A percentile compares a stretch with the other conserved stretches of the same genome.
Evolutionary conservation across 208 protist species (phyloP).

Genomic region (Acanthamoeba healyi): DNA sequence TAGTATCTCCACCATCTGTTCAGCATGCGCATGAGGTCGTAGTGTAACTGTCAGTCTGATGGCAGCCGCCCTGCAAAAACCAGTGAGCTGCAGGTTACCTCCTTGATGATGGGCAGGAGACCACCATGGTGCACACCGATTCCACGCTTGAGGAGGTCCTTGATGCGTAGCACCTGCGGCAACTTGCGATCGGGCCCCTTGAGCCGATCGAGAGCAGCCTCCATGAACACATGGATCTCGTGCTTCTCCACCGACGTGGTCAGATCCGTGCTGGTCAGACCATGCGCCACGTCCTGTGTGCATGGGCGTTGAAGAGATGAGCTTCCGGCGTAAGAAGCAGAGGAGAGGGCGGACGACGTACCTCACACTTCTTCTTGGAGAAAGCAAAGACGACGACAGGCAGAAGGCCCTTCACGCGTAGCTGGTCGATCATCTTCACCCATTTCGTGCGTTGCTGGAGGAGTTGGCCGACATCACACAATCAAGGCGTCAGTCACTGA

Average conservation of each 20-base stretch:
- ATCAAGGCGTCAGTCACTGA: background rate
- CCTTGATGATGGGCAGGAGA: slow-evolving; percentile 94
- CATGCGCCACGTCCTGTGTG: slow-evolving; percentile 61
- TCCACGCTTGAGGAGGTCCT: slow-evolving; percentile 88
- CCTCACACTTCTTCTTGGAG: slow-evolving; percentile 89
- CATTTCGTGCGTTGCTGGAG: slow-evolving; percentile 62
- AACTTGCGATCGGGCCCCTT: slow-evolving; percentile 78
- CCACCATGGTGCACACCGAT: slow-evolving; percentile 95
- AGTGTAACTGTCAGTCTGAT: too few species aligned
- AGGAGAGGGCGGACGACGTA: slow-evolving; percentile 44
- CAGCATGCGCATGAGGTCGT: background rate
- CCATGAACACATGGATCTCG: slow-evolving; percentile 88
- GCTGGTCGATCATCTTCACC: slow-evolving; percentile 81
- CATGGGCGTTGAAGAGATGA: too few species aligned
- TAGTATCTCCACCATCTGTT: slow-evolving; percentile 92
- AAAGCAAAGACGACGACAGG: slow-evolving; percentile 92
- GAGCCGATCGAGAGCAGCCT: slow-evolving; percentile 81
- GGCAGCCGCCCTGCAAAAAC: too few species aligned
- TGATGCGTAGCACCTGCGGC: slow-evolving; percentile 86
- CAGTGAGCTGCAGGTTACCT: slow-evolving; percentile 79
- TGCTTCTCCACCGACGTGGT: slow-evolving; percentile 86
- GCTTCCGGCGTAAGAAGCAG: too few species aligned
- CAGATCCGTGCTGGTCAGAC: slow-evolving; percentile 83
- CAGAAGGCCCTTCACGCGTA: slow-evolving; percentile 84
- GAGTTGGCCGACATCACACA: background rate